These are phyloP conservation scores for Huntiella bhutanensis DNA, from an alignment of 2,329 filamentous ascomycete genomes.

Conservation along the genomic window DNA sequence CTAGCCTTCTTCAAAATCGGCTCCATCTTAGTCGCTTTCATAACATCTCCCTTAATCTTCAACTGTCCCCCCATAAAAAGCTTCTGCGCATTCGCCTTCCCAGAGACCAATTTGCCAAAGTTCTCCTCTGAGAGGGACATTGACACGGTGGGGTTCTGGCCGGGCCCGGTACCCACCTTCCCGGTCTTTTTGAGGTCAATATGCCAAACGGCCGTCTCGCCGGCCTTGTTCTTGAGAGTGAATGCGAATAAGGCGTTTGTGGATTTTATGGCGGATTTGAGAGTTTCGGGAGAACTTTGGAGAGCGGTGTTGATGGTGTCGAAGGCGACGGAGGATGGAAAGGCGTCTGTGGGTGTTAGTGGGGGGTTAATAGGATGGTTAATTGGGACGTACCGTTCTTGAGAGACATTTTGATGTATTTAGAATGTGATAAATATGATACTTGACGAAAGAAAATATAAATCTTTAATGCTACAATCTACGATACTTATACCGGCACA, in stretches of 20 bases:
- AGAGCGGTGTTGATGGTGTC: conserved; percentile 67
- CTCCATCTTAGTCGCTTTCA: conserved; percentile 97
- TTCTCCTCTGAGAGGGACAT: conserved; percentile 67
- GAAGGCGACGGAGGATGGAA: conserved; percentile 81
- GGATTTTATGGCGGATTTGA: conserved; percentile 76
- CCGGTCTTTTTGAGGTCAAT: conserved; percentile 89
- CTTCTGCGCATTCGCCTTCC: conserved; percentile 85
- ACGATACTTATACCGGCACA: no score
- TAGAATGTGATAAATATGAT: no score
- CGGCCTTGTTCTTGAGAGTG: conserved; percentile 70
- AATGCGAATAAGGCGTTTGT: conserved; percentile 80
- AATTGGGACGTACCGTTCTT: conserved; percentile 6
- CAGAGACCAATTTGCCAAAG: conserved; percentile 63
- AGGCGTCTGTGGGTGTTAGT: conserved; percentile 38
- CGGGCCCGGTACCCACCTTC: conserved; percentile 57
- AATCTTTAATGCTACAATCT: no score
- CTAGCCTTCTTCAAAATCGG: conserved; percentile 79
- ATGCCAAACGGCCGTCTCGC: conserved; percentile 73
- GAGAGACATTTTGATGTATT: conserved; percentile 3
- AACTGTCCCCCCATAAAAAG: conserved; percentile 97
- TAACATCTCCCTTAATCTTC: conserved; percentile 94
- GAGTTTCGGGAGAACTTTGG: conserved; percentile 46
- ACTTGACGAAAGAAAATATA: no score
- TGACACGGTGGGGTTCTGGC: conserved; percentile 76
- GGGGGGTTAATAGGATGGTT: no score